Evolutionary conservation across 2,329 filamentous ascomycete species (phyloP).

Genomic region (Sclerotinia spermophila): DNA sequence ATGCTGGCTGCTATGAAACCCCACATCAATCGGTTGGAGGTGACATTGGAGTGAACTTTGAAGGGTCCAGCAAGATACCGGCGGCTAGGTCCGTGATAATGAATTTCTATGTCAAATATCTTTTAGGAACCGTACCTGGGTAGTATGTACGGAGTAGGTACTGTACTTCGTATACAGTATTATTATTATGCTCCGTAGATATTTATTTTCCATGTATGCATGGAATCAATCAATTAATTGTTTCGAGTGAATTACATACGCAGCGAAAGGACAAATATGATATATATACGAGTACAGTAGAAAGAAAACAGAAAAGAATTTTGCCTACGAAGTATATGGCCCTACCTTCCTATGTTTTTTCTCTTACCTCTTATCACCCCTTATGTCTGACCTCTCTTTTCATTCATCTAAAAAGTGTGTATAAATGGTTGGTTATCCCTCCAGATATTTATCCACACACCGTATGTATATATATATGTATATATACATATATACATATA

Average conservation of each 20-base stretch:
- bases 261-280: not conserved
- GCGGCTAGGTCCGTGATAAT: not conserved
- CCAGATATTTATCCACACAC: too few species aligned
- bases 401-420: too few species aligned
- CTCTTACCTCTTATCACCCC: not conserved
- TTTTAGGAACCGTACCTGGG: not conserved
- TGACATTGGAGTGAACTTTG: not conserved
- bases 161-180: too few species aligned
- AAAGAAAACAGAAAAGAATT: too few species aligned
- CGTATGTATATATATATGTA: not conserved
- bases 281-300: too few species aligned
- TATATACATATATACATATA: not conserved
- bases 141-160: too few species aligned
- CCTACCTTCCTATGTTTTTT: not conserved
- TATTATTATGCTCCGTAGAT: too few species aligned
- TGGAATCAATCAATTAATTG: too few species aligned
- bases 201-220: too few species aligned
- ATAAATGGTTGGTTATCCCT: too few species aligned
- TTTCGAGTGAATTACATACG: not conserved
- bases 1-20: not conserved
- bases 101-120: not conserved
- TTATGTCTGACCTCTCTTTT: not conserved
- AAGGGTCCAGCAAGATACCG: not conserved
- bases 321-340: too few species aligned
- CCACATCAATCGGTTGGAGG: not conserved